Conservation (phyloP, 2,329 filamentous ascomycete species). For the Arthrobotrys sinensis region DNA sequence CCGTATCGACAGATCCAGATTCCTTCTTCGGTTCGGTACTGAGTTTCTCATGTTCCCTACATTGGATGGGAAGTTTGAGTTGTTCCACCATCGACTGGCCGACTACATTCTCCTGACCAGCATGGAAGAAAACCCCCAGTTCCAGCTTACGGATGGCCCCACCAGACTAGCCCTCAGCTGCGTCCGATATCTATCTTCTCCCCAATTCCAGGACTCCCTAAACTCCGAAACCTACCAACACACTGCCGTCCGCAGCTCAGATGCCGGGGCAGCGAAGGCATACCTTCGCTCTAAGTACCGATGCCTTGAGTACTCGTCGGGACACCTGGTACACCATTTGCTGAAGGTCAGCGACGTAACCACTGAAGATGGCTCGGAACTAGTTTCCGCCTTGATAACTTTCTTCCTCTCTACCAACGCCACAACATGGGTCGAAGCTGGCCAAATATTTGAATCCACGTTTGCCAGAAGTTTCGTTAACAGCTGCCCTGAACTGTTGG, state of each 20-base stretch:
- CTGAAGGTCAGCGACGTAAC: conserved; percentile 59
- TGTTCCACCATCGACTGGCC: conserved; percentile 56
- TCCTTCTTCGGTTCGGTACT: conserved; percentile 52
- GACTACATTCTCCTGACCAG: conserved; percentile 55
- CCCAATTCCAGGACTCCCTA: conserved; percentile 53
- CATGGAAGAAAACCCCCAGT: conserved; percentile 59
- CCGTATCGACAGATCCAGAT: conserved; percentile 54
- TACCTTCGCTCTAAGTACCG: conserved; percentile 54
- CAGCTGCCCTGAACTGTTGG: conserved; percentile 39
- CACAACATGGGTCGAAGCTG: conserved; percentile 55
- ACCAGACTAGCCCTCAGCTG: conserved; percentile 52
- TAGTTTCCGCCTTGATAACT: conserved; percentile 52
- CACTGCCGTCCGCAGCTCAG: conserved; percentile 33
- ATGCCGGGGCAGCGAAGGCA: conserved; percentile 28
- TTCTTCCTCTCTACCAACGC: conserved; percentile 58
- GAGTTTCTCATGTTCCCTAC: conserved; percentile 57
- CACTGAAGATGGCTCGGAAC: conserved; percentile 52
- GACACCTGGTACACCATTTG: conserved; percentile 38
- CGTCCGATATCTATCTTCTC: conserved; percentile 54
- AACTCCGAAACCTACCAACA: conserved; percentile 47
- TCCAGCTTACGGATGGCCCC: conserved; percentile 57
- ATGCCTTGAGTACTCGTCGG: conserved; percentile 51
- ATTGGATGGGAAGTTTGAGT: conserved; percentile 52
- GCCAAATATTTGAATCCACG: conserved; percentile 41
- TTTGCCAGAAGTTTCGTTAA: conserved; percentile 36